Conservation (phyloP, 1,139 yeast species). For the Suhomyces coccinellae region DNA sequence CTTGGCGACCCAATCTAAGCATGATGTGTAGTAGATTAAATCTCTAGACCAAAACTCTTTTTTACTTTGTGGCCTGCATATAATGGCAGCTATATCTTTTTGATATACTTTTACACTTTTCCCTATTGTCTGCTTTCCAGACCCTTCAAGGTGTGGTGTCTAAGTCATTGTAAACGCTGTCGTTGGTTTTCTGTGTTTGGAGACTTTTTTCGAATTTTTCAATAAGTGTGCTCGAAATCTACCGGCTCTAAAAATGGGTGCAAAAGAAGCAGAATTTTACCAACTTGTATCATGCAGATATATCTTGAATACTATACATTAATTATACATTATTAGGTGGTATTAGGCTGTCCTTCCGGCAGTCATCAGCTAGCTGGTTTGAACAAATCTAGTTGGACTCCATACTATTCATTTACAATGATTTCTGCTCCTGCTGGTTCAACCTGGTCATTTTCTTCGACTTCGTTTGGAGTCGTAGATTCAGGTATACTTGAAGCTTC, state of each 20-base stretch:
- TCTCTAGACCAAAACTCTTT: neutral
- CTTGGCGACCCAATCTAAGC: neutral
- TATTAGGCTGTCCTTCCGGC: neutral
- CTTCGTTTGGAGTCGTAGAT: neutral
- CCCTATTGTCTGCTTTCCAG: neutral
- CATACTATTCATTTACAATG: too few relatives aligned
- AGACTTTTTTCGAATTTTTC: too few relatives aligned
- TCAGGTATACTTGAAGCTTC: neutral
- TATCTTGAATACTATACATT: slow-evolving; percentile 3
- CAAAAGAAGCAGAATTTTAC: neutral
- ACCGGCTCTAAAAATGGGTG: too few relatives aligned
- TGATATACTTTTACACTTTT: too few relatives aligned
- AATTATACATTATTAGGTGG: slow-evolving; percentile 2
- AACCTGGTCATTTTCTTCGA: neutral
- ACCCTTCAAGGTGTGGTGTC: neutral
- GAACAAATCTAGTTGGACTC: too few relatives aligned
- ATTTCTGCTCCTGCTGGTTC: neutral
- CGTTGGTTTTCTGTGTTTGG: too few relatives aligned
- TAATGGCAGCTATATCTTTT: too few relatives aligned
- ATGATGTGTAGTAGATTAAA: neutral
- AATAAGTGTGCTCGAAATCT: too few relatives aligned
- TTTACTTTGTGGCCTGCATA: neutral
- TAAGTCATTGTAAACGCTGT: too few relatives aligned
- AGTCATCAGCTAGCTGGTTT: too few relatives aligned
- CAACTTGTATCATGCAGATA: neutral